A percentile compares a stretch with the other conserved stretches of the same genome.
Conservation (phyloP, 345 rosid genomes). For the Dimocarpus longan region DNA sequence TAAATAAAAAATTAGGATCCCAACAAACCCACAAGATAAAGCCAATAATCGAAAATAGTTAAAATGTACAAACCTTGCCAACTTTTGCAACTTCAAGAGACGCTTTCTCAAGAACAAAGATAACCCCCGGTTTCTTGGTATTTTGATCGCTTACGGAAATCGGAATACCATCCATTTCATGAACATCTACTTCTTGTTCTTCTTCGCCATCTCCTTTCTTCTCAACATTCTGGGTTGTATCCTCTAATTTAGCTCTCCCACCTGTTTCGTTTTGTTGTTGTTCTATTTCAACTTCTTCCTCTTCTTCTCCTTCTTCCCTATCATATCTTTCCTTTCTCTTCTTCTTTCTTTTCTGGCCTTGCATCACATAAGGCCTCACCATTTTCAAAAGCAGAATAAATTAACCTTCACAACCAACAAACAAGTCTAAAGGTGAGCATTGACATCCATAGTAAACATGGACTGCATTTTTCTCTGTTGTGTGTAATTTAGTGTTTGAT, state of each 20-base stretch:
- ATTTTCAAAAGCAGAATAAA: slow-evolving; percentile 31
- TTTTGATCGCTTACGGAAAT: slow-evolving; percentile 35
- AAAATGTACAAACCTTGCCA: slow-evolving; percentile 58
- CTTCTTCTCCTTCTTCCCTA: slow-evolving; percentile 51
- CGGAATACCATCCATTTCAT: slow-evolving; percentile 63
- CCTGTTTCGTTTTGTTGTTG: slow-evolving; percentile 21
- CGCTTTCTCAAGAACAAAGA: slow-evolving; percentile 84
- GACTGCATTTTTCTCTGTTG: neutral
- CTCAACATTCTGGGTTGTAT: slow-evolving; percentile 20
- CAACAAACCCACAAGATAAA: neutral
- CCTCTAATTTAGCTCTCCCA: slow-evolving; percentile 28
- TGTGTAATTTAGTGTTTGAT: too few relatives aligned
- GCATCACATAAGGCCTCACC: slow-evolving; percentile 66
- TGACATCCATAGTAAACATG: neutral
- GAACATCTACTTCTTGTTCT: slow-evolving; percentile 28
- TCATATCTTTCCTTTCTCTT: slow-evolving; percentile 60
- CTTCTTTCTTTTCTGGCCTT: slow-evolving; percentile 69
- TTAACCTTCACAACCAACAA: slow-evolving; percentile 8
- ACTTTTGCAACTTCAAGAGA: slow-evolving; percentile 93
- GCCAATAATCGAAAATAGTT: neutral
- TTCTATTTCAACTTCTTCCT: slow-evolving; percentile 22
- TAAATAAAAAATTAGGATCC: neutral
- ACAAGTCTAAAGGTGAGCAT: neutral
- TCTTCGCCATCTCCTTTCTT: slow-evolving; percentile 29
- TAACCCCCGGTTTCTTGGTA: slow-evolving; percentile 43